Evolutionary conservation across 2,329 filamentous ascomycete genomes (phyloP), one percentile per base, ranked within the genome.

Genomic region (Parafenestella ontariensis): DNA sequence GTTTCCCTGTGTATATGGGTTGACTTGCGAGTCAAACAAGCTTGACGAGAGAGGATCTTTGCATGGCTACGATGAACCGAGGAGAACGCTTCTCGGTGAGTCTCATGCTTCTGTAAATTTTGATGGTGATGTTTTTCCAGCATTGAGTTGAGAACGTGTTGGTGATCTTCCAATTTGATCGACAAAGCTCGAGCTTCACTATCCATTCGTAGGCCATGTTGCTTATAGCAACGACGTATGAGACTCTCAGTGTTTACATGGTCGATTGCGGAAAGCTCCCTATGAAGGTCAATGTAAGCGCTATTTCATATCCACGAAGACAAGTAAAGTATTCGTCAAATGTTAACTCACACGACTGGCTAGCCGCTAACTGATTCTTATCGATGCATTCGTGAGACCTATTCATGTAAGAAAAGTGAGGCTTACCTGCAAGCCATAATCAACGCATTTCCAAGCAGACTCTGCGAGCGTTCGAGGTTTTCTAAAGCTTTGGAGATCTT

Each of bases 351-450:
- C 3, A 21, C 9, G 36, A 37, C 18, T 11, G 8, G n/a, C 4
- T 7, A 37, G 34, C 34, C 5, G 7, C 9, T 11, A 8, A 20
- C 17, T 7, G n/a, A 9, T 21, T 11, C n/a, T 39, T 11, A 6
- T 39, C 17, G 36, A 21, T 39, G 8, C 36, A 39, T 13, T 5
- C 17, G 20, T 10, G 4, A 10, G 9, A 17, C 21, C 2, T 21
- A 39, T 6, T 39, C 17, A 8, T 39, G 18, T 21, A 34, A 26
- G 18, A 4, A 39, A 10, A 23, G 3, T 13, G 24, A 3, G 6
- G 51, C 41, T 1, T 40, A 60, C 57, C 50, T 36, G 47, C 18
- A 49, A n/a, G 50, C 57, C 20, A 57, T 17, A 9, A 43, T 53
- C 24, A 60, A 17, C 5, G 44, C 21, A 46, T 43, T 49, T 1